Evolutionary conservation across 768 basidiomycete species (phyloP), one percentile per base, ranked within the genome.

Genomic region (Mycena vitilis): DNA sequence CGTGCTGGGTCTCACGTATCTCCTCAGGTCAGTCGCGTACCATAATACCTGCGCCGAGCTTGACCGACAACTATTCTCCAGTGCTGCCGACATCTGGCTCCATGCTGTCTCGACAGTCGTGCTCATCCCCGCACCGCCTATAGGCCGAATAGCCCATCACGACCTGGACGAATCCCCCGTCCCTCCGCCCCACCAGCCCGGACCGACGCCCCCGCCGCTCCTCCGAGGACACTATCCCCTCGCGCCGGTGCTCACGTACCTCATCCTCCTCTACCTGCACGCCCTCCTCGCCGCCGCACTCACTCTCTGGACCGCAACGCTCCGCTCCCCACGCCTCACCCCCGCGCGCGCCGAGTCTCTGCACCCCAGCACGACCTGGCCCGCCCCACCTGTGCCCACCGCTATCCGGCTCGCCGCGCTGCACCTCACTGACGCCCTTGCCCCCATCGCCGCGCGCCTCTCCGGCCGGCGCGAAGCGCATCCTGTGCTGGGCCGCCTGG

Each of bases 61-160:
- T 45, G 16, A 42, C 62, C 38, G 0, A 57, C 18, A 15, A 40
- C 10, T 10, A 11, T 15, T 12, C 25, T 11, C 36, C 60, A 71
- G 66, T 42, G 38, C 48, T 8, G 71, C 67, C 9, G 65, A 72
- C 23, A 48, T 69, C 38, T 72, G 71, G 71, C 71, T 72, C 5
- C 71, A 72, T 60, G 67, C 63, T 6, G 52, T 57, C 30, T 38
- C 71, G 11, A 20, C 62, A 38, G 67, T 66, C 45, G 67, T 69
- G 51, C 3, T 60, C 45, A 7, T 63, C 3, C 18, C 15, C 8
- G 3, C 34, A 12, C 51, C 56, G 13, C 34, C 10, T 16, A 18
- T 13, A 23, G 16, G 11, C 36, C 48, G 44, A 15, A 40, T 15
- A 1, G 13, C 53, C 38, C 22, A 15, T 20, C 36, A 10, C 30